Conservation (phyloP, 257 asterid species). For the Striga asiatica region DNA sequence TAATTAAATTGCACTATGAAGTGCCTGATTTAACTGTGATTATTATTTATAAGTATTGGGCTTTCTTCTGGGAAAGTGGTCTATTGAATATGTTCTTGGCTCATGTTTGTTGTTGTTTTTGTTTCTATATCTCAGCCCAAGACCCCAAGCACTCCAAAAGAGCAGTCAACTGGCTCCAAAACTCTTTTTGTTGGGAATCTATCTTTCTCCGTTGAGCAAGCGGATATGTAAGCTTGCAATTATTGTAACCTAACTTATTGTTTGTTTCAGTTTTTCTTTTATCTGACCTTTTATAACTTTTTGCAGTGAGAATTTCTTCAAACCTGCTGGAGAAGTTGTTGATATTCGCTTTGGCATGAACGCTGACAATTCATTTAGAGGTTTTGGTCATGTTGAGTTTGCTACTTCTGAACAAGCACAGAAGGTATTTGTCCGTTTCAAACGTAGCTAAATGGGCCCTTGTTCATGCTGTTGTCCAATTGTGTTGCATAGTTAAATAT, state of each 20-base stretch:
- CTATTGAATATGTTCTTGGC: too few species aligned
- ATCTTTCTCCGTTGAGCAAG: constrained; percentile 37
- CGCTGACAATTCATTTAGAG: constrained; percentile 48
- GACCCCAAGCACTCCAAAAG: constrained; percentile 36
- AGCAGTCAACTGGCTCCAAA: constrained; percentile 37
- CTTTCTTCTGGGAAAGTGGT: too few species aligned
- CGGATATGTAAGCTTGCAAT: constrained; percentile 76
- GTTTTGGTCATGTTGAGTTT: constrained; percentile 91
- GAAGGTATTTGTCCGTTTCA: constrained; percentile 36
- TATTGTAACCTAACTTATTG: not conserved
- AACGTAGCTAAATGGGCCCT: not conserved
- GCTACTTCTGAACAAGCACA: constrained; percentile 56
- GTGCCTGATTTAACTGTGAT: too few species aligned
- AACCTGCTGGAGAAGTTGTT: constrained; percentile 57
- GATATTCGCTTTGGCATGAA: constrained; percentile 50
- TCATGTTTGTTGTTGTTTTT: not conserved
- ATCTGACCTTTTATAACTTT: too few species aligned
- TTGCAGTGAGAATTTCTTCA: constrained; percentile 67
- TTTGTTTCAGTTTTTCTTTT: too few species aligned
- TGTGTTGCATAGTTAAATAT: too few species aligned
- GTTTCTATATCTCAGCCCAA: constrained; percentile 30
- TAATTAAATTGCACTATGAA: too few species aligned
- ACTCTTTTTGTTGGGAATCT: constrained; percentile 74
- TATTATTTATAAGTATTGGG: too few species aligned
- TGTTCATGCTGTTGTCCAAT: not conserved